Conservation (phyloP, 2,329 filamentous ascomycete genomes). For the Aureobasidium sp. region DNA sequence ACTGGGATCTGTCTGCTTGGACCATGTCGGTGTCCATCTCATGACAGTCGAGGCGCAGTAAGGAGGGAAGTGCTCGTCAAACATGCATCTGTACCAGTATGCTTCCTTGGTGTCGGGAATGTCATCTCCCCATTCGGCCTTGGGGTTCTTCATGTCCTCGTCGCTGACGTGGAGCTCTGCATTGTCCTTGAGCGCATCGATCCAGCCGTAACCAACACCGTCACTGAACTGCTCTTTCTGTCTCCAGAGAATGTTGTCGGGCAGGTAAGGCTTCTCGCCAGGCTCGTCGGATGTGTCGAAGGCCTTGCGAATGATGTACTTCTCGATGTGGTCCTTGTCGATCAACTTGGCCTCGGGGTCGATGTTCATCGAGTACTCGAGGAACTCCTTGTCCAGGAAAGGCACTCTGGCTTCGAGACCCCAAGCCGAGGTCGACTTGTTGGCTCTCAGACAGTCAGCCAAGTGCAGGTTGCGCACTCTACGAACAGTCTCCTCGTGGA, state of each 20-base stretch:
- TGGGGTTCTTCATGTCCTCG: slow-evolving; percentile 98
- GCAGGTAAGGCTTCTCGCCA: slow-evolving; percentile 75
- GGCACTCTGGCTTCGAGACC: slow-evolving; percentile 95
- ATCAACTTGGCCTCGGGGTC: slow-evolving; percentile 96
- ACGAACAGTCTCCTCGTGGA: slow-evolving; percentile 91
- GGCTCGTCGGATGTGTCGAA: slow-evolving; percentile 92
- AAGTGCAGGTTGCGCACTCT: slow-evolving; percentile 95
- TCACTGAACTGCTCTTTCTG: slow-evolving; percentile 99
- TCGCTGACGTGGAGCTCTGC: slow-evolving; percentile 86
- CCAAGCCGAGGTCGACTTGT: slow-evolving; percentile 99
- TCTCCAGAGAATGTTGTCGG: slow-evolving; percentile 90
- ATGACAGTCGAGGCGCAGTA: slow-evolving; percentile 87
- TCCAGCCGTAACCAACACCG: slow-evolving; percentile 98
- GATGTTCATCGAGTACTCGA: slow-evolving; percentile 87
- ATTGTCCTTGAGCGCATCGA: slow-evolving; percentile 92
- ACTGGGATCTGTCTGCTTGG: slow-evolving; percentile 89
- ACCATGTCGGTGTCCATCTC: slow-evolving; percentile 97
- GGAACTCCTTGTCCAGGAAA: slow-evolving; percentile 96
- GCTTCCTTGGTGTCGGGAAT: slow-evolving; percentile 96
- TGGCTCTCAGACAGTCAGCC: slow-evolving; percentile 92
- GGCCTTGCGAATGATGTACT: slow-evolving; percentile 95
- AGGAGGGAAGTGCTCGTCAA: slow-evolving; percentile 95
- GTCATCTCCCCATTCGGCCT: slow-evolving; percentile 89
- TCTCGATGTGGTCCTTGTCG: slow-evolving; percentile 81
- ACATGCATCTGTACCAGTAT: slow-evolving; percentile 98